Base-by-base conservation (phyloP, 208 protist species). In the Leishmania gerbilli region DNA sequence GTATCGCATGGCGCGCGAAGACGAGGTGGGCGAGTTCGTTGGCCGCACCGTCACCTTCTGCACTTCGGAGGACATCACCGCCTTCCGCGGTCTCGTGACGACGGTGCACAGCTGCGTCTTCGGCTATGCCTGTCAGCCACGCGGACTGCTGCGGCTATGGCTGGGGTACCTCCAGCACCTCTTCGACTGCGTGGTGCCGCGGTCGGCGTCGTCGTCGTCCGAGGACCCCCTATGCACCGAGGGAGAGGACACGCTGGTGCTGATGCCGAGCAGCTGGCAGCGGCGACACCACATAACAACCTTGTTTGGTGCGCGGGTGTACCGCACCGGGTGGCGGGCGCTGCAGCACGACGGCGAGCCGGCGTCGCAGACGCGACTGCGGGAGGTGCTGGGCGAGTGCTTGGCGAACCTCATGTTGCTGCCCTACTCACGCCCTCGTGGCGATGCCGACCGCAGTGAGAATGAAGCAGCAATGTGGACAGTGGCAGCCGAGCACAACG, bases 381-480 rank as follows among this genome's bases (percentile, higher is more conserved):
- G 93, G 21, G 87, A 88, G 42, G 87, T 71, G 51, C 68, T 97
- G 19, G 93, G 93, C 31, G 91, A 93, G 82, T 85, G 84, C 5
- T 89, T 97, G 27, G 93, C 90, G 0, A 89, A 97, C 69, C 87
- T 97, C 45, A 79, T 87, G n/a, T 40, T 96, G 55, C 79, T 92
- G 86, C 89, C 93, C 0, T 81, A 91, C 45, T 49, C 88, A 17
- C 86, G 92, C 67, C 31, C 34, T 49, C 17, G 17, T 49, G 53
- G 17, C 62, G 17, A 53, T n/a, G 47, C 81, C 40, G 85, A 84
- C 74, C 69, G 79, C 53, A 1, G 58, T 15, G 83, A 80, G 34
- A 62, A 88, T 24, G 83, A 80, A 9, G n/a, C 81, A 27, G 45
- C 58, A 42, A 74, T 67, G 34, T 37, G 75, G 47, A 45, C 60